Conservation (phyloP, 2,329 filamentous ascomycete species). For the Aspergillus neotritici region DNA sequence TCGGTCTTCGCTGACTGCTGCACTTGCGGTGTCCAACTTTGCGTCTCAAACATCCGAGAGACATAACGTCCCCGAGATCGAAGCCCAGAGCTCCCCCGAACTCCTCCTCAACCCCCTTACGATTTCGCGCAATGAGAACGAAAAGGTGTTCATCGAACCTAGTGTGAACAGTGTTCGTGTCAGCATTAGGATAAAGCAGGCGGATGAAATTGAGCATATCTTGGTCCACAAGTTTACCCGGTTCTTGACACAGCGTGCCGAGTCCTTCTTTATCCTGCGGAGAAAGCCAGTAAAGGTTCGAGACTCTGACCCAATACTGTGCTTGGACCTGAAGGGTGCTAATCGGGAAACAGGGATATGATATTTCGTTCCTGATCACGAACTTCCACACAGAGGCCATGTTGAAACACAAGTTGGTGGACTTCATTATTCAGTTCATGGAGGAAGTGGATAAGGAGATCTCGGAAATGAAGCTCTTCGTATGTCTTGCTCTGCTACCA, state of each 20-base stretch:
- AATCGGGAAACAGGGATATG: conserved; percentile 67
- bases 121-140: conserved; percentile 92
- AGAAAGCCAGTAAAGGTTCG: conserved; percentile 89
- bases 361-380: conserved; percentile 97
- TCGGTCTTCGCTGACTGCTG: conserved; percentile 86
- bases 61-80: conserved; percentile 97
- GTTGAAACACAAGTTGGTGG: conserved; percentile 97
- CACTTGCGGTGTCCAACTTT: conserved; percentile 92
- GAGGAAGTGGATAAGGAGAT: conserved; percentile 99
- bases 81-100: conserved; percentile 88
- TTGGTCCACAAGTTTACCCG: conserved; percentile 97
- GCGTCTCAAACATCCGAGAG: conserved; percentile 93
- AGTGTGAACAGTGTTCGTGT: conserved; percentile 95
- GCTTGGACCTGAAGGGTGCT: conserved; percentile 9
- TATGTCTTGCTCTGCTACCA: conserved; percentile 44
- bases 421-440: conserved; percentile 99
- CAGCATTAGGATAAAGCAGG: conserved; percentile 99
- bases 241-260: conserved; percentile 91
- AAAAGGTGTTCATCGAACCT: conserved; percentile 91
- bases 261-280: conserved; percentile 93
- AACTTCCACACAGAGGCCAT: conserved; percentile 99
- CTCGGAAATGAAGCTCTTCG: conserved; percentile 99
- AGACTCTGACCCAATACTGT: conserved; percentile 1
- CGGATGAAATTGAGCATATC: conserved; percentile 97
- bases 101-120: conserved; percentile 86